phyloP scores from a whole-genome alignment of 768 basidiomycete species.

The Strobilomyces dryophilus region DNA sequence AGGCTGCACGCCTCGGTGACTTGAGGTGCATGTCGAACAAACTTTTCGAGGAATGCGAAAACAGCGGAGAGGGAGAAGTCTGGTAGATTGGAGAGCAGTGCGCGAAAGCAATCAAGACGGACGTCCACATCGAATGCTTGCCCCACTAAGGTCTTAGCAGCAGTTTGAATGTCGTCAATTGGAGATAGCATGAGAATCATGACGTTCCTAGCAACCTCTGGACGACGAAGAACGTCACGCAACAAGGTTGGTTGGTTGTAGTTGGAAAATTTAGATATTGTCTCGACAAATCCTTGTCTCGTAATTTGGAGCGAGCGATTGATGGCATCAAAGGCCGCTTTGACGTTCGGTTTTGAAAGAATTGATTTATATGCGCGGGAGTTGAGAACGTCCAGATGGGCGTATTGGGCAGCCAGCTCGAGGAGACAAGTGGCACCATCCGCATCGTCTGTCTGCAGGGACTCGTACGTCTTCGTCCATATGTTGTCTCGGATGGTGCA shows the following conservation, averaged over 20 bases:
- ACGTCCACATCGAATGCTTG: slow-evolving; percentile 88
- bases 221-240: slow-evolving; percentile 50
- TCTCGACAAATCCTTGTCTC: slow-evolving; percentile 58
- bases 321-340: slow-evolving; percentile 46
- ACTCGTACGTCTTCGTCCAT: slow-evolving; percentile 67
- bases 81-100: slow-evolving; percentile 65
- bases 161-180: slow-evolving; percentile 63
- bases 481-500: slow-evolving; percentile 50
- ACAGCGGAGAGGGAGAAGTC: slow-evolving; percentile 68
- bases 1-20: slow-evolving; percentile 84
- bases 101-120: slow-evolving; percentile 83
- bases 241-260: slow-evolving; percentile 49
- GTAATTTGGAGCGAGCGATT: slow-evolving; percentile 57
- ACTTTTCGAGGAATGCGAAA: slow-evolving; percentile 60
- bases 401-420: slow-evolving; percentile 49
- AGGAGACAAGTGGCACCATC: slow-evolving; percentile 59
- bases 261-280: slow-evolving; percentile 63
- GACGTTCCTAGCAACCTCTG: slow-evolving; percentile 55
- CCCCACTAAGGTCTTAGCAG: slow-evolving; percentile 76
- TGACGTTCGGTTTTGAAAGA: slow-evolving; percentile 29
- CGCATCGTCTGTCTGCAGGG: slow-evolving; percentile 53
- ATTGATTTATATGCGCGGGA: slow-evolving; percentile 44
- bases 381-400: slow-evolving; percentile 65
- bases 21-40: slow-evolving; percentile 53
- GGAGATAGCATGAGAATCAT: slow-evolving; percentile 80